Evolutionary conservation across 1,139 yeast species (phyloP), one percentile per base, ranked within the genome.

Genomic region (Blastobotrys petasosporus): DNA sequence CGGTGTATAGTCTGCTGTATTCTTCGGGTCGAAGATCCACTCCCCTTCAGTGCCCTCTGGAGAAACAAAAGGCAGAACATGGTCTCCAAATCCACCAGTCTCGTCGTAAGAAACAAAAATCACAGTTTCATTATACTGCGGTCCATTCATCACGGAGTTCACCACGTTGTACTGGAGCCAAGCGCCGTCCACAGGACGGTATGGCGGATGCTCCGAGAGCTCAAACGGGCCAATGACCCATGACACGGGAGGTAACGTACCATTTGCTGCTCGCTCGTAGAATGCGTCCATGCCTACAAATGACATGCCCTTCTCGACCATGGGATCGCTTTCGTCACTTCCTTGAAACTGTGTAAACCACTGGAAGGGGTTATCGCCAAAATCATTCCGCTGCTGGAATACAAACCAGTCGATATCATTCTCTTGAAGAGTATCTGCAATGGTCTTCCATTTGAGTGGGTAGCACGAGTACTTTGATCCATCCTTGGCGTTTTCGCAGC

Each of bases 81-180:
- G 62, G 43, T 58, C 62, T 30, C 61, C 61, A 51, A 53, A 58
- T 40, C 62, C 62, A 13, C 62, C 62, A 34, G 61, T 54, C 42
- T 57, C 60, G 40, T 58, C 61, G 44, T 58, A 58, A 4, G 60
- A 51, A 32, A 57, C 49, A 15, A 58, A 33, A 10, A 58, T 49
- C n/a, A 50, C 60, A 15, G 61, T 57, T 28, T 53, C 49, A 36
- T 54, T 51, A 44, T 56, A 56, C 17, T 44, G 28, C 25, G 58
- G 61, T 4, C 58, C 52, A 25, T 49, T 46, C n/a, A 44, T 41
- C 4, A 58, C 51, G 3, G 61, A 56, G n/a, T 54, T 50, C 37
- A 58, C 51, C 10, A 55, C 52, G 46, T 53, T 42, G 49, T 54
- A 44, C 40, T 51, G 53, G n/a, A 58, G 49, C 59, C 60, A 58